Evolutionary conservation across 169 alveolate species (phyloP), one percentile per base, ranked within the genome.

Genomic region (Plasmodium berghei): DNA sequence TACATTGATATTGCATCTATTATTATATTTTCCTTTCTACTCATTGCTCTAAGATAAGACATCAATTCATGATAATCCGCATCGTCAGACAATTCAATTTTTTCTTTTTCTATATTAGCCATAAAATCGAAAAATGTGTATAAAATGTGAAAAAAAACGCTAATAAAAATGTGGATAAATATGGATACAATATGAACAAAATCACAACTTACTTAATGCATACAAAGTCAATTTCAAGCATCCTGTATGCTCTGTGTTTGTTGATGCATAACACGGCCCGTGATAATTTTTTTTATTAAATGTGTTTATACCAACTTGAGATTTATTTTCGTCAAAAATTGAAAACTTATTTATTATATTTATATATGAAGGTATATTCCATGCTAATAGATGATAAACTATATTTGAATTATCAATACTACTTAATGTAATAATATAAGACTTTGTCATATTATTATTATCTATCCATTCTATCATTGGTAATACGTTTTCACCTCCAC

Each of bases 291-390:
- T 58, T 69, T 64, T 56, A 34, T 42, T 58, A 77, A 22, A 52
- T 20, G 89, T 63, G 24, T 77, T 77, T 6, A 64, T 40, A 54
- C 89, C 89, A 4, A 52, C 18, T 26, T 24, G 16, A 14, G 89
- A 74, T 22, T 64, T 59, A 2, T 52, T 55, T 49, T 77, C 89
- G 14, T 77, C 59, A 56, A 77, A 77, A 26, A 42, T 64, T 4
- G 71, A 63, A 58, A 58, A 64, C 42, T 63, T 49, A 52, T 77
- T 77, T 64, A 77, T 63, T 52, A 34, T 18, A 34, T 77, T 77
- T 64, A 77, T 55, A 64, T 77, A 28, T 63, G 77, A 22, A 9
- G 89, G 89, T 4, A 77, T 64, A 69, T 77, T 77, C 89, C 89
- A 77, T 49, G 71, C 89, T 42, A 77, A 22, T 40, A 77, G 54